Percentiles rank a stretch among this genome's conserved stretches.
These are phyloP conservation scores for Teratosphaeria nubilosa DNA, from an alignment of 2,329 filamentous ascomycete species.

Conservation along the genomic window DNA sequence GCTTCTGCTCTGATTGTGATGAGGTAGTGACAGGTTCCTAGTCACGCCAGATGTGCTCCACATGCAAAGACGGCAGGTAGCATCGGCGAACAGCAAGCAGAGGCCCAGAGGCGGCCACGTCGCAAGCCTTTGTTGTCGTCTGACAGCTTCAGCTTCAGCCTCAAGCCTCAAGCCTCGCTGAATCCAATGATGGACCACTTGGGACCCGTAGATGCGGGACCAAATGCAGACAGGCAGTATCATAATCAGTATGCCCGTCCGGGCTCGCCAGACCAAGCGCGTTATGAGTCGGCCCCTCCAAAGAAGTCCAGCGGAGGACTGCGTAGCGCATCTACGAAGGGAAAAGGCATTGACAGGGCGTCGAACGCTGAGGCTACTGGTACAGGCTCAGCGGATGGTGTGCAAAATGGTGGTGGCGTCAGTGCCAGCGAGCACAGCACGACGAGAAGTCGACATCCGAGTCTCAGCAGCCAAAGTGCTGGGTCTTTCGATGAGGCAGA, in stretches of 20 bases:
- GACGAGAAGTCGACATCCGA: slow-evolving; percentile 3
- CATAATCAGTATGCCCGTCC: slow-evolving; percentile 9
- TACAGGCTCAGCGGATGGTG: neutral
- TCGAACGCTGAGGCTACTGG: neutral
- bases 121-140: neutral
- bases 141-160: neutral
- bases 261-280: slow-evolving; percentile 10
- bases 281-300: neutral
- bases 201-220: slow-evolving; percentile 22
- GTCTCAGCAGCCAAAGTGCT: slow-evolving; percentile 7
- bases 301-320: neutral
- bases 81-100: neutral
- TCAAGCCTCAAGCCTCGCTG: neutral
- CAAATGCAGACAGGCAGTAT: slow-evolving; percentile 16
- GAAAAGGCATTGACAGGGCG: slow-evolving; percentile 2
- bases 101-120: neutral
- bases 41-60: too few species aligned
- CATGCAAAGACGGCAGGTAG: neutral
- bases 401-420: neutral
- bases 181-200: slow-evolving; percentile 15
- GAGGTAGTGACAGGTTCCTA: too few species aligned
- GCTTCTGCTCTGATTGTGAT: too few species aligned
- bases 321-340: neutral
- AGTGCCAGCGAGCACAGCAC: neutral
- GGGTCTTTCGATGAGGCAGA: slow-evolving; percentile 8